Conservation (phyloP, 2,329 filamentous ascomycete species). For the Colletotrichum sp. region DNA sequence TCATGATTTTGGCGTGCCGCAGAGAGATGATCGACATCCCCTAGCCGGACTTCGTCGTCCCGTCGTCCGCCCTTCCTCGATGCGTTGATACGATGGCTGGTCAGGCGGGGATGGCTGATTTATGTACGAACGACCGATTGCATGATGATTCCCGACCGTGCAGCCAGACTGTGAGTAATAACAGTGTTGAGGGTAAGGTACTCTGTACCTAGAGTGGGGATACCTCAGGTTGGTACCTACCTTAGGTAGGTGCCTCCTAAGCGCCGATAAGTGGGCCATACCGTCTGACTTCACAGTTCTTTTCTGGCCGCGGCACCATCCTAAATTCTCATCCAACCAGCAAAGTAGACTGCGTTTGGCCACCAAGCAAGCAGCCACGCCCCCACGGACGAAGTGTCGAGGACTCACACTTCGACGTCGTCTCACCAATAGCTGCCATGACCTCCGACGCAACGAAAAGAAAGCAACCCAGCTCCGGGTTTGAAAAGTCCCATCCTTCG, state of each 20-base stretch:
- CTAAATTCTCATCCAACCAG: background rate
- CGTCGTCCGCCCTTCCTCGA: background rate
- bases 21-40: background rate
- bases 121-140: too few relatives aligned
- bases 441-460: constrained; percentile 41
- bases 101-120: too few relatives aligned
- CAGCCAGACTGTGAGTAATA: too few relatives aligned
- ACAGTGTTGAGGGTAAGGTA: background rate
- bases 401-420: background rate
- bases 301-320: background rate
- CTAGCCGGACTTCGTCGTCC: background rate
- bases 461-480: constrained; percentile 35
- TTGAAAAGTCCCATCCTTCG: constrained; percentile 22
- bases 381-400: background rate
- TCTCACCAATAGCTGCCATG: background rate
- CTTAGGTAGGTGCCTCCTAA: background rate
- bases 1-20: background rate
- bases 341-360: background rate
- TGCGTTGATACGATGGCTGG: too few relatives aligned
- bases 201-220: too few relatives aligned
- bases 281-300: background rate
- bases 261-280: background rate
- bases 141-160: too few relatives aligned
- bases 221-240: too few relatives aligned
- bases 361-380: background rate